Evolutionary conservation across 2,329 filamentous ascomycete species (phyloP), one percentile per base, ranked within the genome.

Genomic region (Calonectria hawksworthii): DNA sequence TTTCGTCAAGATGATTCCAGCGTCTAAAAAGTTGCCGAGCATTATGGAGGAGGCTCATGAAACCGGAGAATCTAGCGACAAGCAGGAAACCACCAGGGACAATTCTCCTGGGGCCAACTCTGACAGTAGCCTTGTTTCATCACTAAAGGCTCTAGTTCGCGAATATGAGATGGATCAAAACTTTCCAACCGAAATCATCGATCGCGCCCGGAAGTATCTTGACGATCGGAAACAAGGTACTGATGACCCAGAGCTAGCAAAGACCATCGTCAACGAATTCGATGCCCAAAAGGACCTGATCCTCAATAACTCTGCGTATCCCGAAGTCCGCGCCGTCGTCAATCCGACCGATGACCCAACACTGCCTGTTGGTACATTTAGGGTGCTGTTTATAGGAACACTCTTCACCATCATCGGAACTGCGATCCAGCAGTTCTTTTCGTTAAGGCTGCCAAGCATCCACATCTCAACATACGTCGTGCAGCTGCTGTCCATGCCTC

Each of bases 111-210:
- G 18, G 13, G n/a, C 23, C 3, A 44, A 47, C 30, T 63, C 69
- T 8, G 44, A 74, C 21, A 32, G 34, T 9, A 26, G 14, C 34
- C 65, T 78, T 2, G 38, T 54, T 4, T 38, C 70, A 2, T 63
- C 66, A 8, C 74, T 83, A 2, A 28, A 74, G 51, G 51, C 16
- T 8, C 76, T 88, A 10, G 75, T 88, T 23, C 77, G 83, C 11
- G 84, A 88, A 28, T 85, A 89, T 75, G 83, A 86, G 51, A 82
- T 84, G 34, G 88, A 89, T 68, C 87, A 87, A 41, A 89, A 89
- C 81, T 89, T 89, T 69, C 86, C 87, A 0, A 80, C 83, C 32
- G 75, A 81, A 8, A 82, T 87, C 44, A 80, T 89, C 28, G 78
- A 85, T 14, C 84, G 83, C 21, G 86, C 88, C n/a, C 80, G 83